A percentile compares a stretch with the other conserved stretches of the same genome.
Evolutionary conservation across 129 eudicot species (phyloP).

Genomic region (Oenanthe sinensis): DNA sequence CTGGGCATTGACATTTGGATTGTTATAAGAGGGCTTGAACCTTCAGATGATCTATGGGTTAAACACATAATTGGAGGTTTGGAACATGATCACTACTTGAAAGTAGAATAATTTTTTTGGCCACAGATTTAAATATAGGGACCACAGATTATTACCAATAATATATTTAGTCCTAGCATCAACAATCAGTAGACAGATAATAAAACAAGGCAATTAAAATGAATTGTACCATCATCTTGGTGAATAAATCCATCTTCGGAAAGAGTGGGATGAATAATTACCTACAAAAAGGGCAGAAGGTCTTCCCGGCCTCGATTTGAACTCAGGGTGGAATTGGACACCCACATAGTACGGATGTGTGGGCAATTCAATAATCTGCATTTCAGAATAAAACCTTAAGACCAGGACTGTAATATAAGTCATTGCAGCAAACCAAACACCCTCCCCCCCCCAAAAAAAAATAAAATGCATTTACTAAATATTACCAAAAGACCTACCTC

Average conservation of each 20-base stretch:
- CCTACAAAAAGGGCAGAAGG: constrained; percentile 89
- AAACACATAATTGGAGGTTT: not conserved
- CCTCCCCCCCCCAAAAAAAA: not conserved
- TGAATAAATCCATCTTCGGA: not conserved
- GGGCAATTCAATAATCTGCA: constrained; percentile 79
- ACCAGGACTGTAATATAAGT: not conserved
- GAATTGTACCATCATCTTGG: not conserved
- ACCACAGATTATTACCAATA: not conserved
- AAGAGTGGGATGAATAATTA: constrained; percentile 9
- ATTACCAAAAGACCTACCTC: constrained; percentile 38
- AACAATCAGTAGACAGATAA: not conserved
- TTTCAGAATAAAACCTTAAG: not conserved
- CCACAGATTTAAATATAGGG: not conserved
- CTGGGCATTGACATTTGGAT: not conserved
- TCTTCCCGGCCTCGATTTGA: constrained; percentile 80
- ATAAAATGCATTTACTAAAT: not conserved
- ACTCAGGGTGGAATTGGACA: constrained; percentile 94
- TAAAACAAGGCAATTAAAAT: not conserved
- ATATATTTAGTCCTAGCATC: not conserved
- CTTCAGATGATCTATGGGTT: not conserved
- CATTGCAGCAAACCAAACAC: not conserved
- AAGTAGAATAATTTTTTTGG: not conserved
- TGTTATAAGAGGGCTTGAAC: not conserved
- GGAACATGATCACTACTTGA: not conserved
- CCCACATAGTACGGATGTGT: constrained; percentile 80